Evolutionary conservation across 257 asterid species (phyloP).

Genomic region (Solanum chaucha): DNA sequence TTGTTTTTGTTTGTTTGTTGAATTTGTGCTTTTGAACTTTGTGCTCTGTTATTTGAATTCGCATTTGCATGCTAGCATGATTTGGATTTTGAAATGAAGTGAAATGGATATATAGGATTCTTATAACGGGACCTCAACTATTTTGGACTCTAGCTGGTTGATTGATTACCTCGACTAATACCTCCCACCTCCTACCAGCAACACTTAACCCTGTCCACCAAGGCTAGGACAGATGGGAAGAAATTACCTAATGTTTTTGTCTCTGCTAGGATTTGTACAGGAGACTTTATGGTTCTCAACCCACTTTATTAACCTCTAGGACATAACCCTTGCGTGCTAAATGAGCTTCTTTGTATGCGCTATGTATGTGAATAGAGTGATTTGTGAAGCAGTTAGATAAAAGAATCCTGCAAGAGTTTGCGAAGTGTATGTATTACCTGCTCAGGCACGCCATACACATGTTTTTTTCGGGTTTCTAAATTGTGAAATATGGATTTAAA

Average conservation of each 20-base stretch:
- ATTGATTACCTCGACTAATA: neutral
- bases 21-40: neutral
- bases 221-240: neutral
- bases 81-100: neutral
- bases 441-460: neutral
- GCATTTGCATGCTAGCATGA: neutral
- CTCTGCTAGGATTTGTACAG: neutral
- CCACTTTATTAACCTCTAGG: neutral
- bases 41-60: neutral
- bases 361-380: neutral
- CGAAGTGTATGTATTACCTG: neutral
- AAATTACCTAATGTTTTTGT: neutral
- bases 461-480: neutral
- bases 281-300: neutral
- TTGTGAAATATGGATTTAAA: neutral
- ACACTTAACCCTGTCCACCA: neutral
- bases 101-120: neutral
- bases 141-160: neutral
- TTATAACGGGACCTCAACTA: neutral
- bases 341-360: neutral
- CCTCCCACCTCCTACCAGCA: neutral
- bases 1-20: neutral
- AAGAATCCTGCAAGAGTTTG: neutral
- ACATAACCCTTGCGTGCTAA: neutral
- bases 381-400: neutral